Percentiles rank a stretch among this genome's conserved stretches.
Evolutionary conservation across 2,329 filamentous ascomycete species (phyloP).

Genomic region (Chaetomium strumarium): DNA sequence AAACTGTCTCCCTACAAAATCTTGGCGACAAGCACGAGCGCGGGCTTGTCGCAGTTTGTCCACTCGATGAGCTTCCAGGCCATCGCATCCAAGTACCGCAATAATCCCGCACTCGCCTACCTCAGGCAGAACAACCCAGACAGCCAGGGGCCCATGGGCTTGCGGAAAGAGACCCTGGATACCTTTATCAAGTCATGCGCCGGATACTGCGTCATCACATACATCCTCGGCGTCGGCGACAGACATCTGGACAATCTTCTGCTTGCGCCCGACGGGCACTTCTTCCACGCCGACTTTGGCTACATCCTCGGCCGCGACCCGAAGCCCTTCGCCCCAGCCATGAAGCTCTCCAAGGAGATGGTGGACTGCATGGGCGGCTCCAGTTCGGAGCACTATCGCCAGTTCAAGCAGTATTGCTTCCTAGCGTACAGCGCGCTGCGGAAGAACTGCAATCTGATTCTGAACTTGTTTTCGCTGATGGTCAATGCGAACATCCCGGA

Average conservation of each 20-base stretch:
- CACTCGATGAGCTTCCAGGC: constrained; percentile 78
- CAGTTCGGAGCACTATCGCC: constrained; percentile 71
- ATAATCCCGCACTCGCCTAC: constrained; percentile 69
- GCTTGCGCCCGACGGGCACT: constrained; percentile 81
- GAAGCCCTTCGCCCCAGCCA: constrained; percentile 92
- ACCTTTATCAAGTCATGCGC: constrained; percentile 94
- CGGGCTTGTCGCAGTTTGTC: constrained; percentile 90
- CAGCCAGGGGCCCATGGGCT: constrained; percentile 69
- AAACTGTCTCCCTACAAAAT: constrained; percentile 96
- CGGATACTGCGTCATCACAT: constrained; percentile 97
- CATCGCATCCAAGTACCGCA: constrained; percentile 76
- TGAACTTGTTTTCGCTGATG: constrained; percentile 96
- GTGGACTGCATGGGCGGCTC: constrained; percentile 95
- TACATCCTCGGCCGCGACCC: constrained; percentile 96
- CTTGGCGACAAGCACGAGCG: constrained; percentile 81
- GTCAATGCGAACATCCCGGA: constrained; percentile 96
- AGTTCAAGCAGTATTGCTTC: constrained; percentile 95
- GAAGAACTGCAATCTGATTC: constrained; percentile 82
- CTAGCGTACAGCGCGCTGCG: constrained; percentile 87
- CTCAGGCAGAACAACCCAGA: constrained; percentile 87
- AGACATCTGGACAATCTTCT: constrained; percentile 93
- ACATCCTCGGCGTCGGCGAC: constrained; percentile 92
- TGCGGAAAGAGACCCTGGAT: constrained; percentile 88
- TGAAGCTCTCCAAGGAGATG: constrained; percentile 98
- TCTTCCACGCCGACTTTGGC: constrained; percentile 98